A percentile compares a stretch with the other conserved stretches of the same genome.
phyloP scores from a whole-genome alignment of 768 basidiomycete species.

The Scleroderma bovista region DNA sequence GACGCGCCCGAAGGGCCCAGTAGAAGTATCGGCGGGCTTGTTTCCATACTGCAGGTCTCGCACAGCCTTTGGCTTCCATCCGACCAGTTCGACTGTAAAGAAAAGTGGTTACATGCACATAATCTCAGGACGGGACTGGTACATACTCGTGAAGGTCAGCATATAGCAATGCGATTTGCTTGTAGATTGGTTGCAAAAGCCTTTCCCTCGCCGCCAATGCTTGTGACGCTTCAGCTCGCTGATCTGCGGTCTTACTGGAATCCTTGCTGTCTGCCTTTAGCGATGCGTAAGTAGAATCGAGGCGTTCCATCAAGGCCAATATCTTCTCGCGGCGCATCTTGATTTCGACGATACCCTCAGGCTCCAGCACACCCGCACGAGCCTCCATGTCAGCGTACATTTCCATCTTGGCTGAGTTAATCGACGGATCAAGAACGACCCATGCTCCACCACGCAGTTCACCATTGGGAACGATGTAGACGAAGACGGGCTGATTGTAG shows the following conservation, averaged over 20 bases:
- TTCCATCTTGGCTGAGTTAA: conserved; percentile 96
- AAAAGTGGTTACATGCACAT: conserved; percentile 3
- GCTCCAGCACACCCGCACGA: conserved; percentile 93
- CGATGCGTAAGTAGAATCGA: conserved; percentile 76
- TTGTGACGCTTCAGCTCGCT: conserved; percentile 63
- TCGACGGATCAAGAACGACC: conserved; percentile 98
- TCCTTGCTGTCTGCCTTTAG: conserved; percentile 82
- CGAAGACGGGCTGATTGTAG: conserved; percentile 97
- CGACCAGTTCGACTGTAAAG: conserved; percentile 78
- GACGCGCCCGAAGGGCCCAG: conserved; percentile 84
- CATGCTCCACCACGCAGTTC: conserved; percentile 98
- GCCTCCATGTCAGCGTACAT: conserved; percentile 98
- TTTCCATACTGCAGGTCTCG: conserved; percentile 82
- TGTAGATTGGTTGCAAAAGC: conserved; percentile 82
- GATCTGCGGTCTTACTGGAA: conserved; percentile 61
- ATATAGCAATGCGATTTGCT: conserved; percentile 89
- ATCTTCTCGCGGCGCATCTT: conserved; percentile 97
- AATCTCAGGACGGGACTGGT: background rate
- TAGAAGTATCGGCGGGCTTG: conserved; percentile 87
- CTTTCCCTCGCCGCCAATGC: conserved; percentile 74
- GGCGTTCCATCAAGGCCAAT: conserved; percentile 83
- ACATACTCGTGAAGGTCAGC: conserved; percentile 95
- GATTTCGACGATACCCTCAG: conserved; percentile 96
- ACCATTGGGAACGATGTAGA: conserved; percentile 97
- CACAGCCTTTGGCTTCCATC: conserved; percentile 97